Evolutionary conservation across 768 basidiomycete genomes (phyloP), one percentile per base, ranked within the genome.

Genomic region (Termitomyces sp.): DNA sequence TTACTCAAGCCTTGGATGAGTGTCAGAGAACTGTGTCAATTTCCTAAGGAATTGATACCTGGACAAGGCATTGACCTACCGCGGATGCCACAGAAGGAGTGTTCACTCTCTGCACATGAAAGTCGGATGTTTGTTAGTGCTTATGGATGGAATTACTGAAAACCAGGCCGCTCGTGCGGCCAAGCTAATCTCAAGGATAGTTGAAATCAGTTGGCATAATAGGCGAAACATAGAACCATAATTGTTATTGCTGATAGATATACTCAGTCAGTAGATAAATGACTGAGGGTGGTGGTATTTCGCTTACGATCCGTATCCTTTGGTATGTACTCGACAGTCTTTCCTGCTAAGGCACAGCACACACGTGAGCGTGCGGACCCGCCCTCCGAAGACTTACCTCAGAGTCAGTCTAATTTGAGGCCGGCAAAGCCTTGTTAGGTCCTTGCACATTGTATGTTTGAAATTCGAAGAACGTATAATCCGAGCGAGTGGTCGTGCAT

Each of bases 381-480:
- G 26, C 26, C 26, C 26, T 26, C 26, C 26, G 4, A n/a, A 26
- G 2, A 2, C 26, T 24, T n/a, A 1, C 20, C 32, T 32, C 3
- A n/a, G 66, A 51, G 49, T n/a, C 66, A 71, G 20, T 28, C 46
- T 56, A 49, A 57, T 62, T 28, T 2, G 54, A 36, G 33, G 53
- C 43, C 10, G 58, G 52, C 30, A 52, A 14, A 58, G 61, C 64
- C 35, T 57, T 59, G 74, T 74, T 49, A 76, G 56, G 41, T 70
- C 63, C 33, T 59, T 63, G 60, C 72, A 73, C 38, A 62, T 47
- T n/a, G 30, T 63, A 46, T 76, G 74, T 41, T 61, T 68, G n/a
- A 71, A 55, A 30, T 57, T 59, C n/a, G 52, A 50, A 10, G 56
- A 30, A 24, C 56, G 58, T 14, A 58, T 60, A 47, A 66, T 60